These are phyloP conservation scores for Acanthamoeba lugdunensis DNA, from an alignment of 208 protist species.

Conservation along the genomic window DNA sequence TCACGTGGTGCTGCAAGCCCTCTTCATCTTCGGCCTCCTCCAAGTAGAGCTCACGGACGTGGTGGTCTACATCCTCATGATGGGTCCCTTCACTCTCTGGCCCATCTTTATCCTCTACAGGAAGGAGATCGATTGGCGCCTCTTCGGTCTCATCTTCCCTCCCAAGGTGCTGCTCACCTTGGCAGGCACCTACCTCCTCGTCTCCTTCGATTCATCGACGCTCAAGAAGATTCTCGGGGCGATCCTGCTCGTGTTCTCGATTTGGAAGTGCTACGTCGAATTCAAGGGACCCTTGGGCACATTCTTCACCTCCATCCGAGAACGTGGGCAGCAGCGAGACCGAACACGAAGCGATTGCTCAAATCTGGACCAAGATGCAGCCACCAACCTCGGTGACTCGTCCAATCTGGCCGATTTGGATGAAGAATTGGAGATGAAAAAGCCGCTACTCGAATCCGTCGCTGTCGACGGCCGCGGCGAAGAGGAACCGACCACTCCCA, in stretches of 20 bases:
- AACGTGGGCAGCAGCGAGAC: neutral
- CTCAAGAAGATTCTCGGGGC: conserved; percentile 18
- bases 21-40: neutral
- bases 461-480: neutral
- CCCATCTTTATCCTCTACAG: conserved; percentile 16
- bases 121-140: conserved; percentile 1
- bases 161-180: neutral
- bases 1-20: conserved; percentile 11
- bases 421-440: neutral
- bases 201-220: neutral
- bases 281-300: neutral
- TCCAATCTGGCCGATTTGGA: neutral
- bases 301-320: neutral
- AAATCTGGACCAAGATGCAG: neutral
- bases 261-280: conserved; percentile 41
- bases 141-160: conserved; percentile 51
- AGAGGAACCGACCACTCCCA: neutral
- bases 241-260: conserved; percentile 42
- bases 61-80: conserved; percentile 38
- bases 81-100: conserved; percentile 3
- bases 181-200: neutral
- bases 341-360: neutral
- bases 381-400: neutral
- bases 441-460: neutral
- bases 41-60: neutral